Evolutionary conservation across 768 basidiomycete species (phyloP), one percentile per base, ranked within the genome.

Genomic region (Lactifluus hygrophoroides): DNA sequence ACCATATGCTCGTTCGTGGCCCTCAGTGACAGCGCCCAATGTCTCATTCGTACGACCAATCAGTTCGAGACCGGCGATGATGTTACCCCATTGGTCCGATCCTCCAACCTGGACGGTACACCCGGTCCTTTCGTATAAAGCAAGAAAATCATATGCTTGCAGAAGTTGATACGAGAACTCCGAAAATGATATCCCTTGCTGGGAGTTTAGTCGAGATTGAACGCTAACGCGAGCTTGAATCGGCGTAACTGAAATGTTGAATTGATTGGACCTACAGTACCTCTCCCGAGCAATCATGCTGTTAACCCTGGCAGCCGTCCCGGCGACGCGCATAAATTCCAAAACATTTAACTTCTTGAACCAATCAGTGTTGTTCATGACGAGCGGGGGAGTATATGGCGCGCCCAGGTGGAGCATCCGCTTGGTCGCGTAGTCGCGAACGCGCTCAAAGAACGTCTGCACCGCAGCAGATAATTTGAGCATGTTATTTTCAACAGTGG

Each of bases 81-180:
- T 97, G 69, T 99, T 99, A 16, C 96, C 96, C 90, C 94, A 96
- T 70, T 99, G 96, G 70, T 99, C 96, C 0, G 93, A 94, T 10
- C 96, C 96, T 49, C 96, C 96, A 42, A 98, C 74, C 71, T 99
- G 96, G 43, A 96, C 80, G 14, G 81, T 80, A 70, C 95, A 97
- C 4, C 76, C 76, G 52, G 80, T 75, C 21, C 78, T 69, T 62
- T 77, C 76, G 69, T 88, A 74, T 8, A 99, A 78, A 65, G 84
- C 76, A 64, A 86, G 80, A 72, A 96, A 99, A 72, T 99, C 96
- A 72, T 94, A 90, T 11, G 93, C 96, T 73, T 99, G 96, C 27
- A 99, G 79, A 23, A 99, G 82, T 67, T 99, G 96, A 70, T 99
- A 99, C 3, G 90, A 85, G 73, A 99, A 98, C 69, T 99, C 96